Evolutionary conservation across 305 asterid genomes (phyloP).

Genomic region (Rubia peregrina): DNA sequence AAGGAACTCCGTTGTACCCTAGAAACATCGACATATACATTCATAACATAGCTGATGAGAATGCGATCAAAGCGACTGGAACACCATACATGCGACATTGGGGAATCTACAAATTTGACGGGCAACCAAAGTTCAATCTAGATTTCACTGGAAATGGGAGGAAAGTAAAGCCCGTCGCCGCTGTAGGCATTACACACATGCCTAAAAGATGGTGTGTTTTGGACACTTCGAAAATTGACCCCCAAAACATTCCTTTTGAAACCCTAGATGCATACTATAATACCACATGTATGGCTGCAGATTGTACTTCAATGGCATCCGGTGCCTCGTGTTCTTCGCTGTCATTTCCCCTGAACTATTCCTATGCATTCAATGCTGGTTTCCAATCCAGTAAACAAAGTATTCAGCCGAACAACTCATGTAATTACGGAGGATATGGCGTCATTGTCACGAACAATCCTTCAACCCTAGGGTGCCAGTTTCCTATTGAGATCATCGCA

Average conservation of each 20-base stretch:
- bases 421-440: slow-evolving; percentile 17
- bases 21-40: slow-evolving; percentile 26
- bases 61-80: no score
- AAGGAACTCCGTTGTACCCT: slow-evolving; percentile 44
- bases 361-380: slow-evolving; percentile 19
- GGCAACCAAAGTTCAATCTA: slow-evolving; percentile 36
- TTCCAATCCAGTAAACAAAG: slow-evolving; percentile 16
- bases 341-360: slow-evolving; percentile 1
- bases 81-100: no score
- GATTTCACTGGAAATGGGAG: slow-evolving; percentile 34
- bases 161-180: slow-evolving; percentile 24
- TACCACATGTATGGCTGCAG: neutral
- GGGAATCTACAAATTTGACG: slow-evolving; percentile 41
- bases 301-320: slow-evolving; percentile 6
- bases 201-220: slow-evolving; percentile 49
- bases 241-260: neutral
- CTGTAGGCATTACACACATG: slow-evolving; percentile 35
- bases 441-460: slow-evolving; percentile 8
- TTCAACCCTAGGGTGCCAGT: slow-evolving; percentile 7
- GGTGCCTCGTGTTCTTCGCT: slow-evolving; percentile 18
- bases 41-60: slow-evolving; percentile 34
- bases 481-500: slow-evolving; percentile 10
- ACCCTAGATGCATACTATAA: neutral
- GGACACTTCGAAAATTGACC: neutral
- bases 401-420: neutral